Evolutionary conservation across 176 grass and related monocot species (phyloP), one percentile per base, ranked within the genome.

Genomic region (Coix lacrymajobi): DNA sequence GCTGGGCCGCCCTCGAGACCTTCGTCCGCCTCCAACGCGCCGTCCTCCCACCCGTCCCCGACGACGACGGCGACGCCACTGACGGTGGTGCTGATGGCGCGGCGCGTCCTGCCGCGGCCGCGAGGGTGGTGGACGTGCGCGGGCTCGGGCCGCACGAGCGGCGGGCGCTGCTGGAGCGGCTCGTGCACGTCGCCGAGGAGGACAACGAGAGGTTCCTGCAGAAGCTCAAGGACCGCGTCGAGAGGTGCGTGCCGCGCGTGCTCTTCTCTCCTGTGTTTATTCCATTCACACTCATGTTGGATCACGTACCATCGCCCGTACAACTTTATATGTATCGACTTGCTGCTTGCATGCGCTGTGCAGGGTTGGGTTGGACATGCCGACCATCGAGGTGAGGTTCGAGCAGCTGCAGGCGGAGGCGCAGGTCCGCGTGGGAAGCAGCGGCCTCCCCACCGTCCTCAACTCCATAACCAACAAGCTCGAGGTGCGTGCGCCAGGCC

Each of bases 1-100:
- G 80, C 19, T 97, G 94, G 94, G 92, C 94, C 11, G 89, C 94
- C 2, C 77, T 97, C 14, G 94, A 97, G 94, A 94, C 94, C 30
- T 80, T 83, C 77, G 90, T 91, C 74, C 83, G 92, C 44, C 71
- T 97, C 43, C 88, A 92, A 30, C 84, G 81, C 24, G 94, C 85
- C 33, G 89, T 97, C 52, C 74, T 97, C 6, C 22, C 81, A 6
- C 58, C 38, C 3, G 83, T 40, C 8, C 71, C 1, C 30, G 67
- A 24, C 61, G 48, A 13, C 33, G 14, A 3, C 62, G 22, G 49
- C 38, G 17, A n/a, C n/a, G n/a, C n/a, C n/a, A n/a, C 11, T 31
- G 17, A 56, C 9, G 19, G 7, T 1, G 45, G 15, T 1, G 48
- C 17, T 7, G 16, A 6, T 19, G 17, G 6, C 4, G 36, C 36